A percentile compares a stretch with the other conserved stretches of the same genome.
These are phyloP conservation scores for Tetragonia tetragonoides DNA, from an alignment of 148 eudicot species.

Conservation along the genomic window DNA sequence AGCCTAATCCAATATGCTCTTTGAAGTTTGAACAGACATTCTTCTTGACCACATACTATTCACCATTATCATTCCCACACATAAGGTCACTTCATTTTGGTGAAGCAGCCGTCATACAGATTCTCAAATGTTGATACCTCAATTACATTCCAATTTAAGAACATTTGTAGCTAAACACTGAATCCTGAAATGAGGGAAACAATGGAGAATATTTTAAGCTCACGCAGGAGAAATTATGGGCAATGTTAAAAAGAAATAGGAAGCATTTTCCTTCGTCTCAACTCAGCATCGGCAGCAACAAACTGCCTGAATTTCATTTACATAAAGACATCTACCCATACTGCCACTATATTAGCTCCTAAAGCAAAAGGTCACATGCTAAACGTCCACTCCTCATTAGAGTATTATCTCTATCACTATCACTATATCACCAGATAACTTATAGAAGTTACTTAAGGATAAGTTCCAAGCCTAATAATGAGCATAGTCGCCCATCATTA, in stretches of 20 bases:
- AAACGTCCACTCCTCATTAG: background rate
- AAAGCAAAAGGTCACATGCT: background rate
- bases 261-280: background rate
- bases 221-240: background rate
- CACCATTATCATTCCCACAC: background rate
- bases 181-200: background rate
- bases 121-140: background rate
- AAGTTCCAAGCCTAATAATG: background rate
- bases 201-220: background rate
- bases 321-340: background rate
- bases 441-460: background rate
- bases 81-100: background rate
- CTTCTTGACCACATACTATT: background rate
- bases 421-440: background rate
- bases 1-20: background rate
- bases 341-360: background rate
- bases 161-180: background rate
- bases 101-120: background rate
- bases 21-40: background rate
- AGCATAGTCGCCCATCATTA: background rate
- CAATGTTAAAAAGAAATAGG: background rate
- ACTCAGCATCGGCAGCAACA: background rate
- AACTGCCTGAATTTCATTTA: constrained; percentile 4
- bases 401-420: background rate
- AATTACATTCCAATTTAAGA: background rate